Evolutionary conservation across 352 stramenopile genomes (phyloP), one percentile per base, ranked within the genome.

Genomic region (Phytophthora sp.): DNA sequence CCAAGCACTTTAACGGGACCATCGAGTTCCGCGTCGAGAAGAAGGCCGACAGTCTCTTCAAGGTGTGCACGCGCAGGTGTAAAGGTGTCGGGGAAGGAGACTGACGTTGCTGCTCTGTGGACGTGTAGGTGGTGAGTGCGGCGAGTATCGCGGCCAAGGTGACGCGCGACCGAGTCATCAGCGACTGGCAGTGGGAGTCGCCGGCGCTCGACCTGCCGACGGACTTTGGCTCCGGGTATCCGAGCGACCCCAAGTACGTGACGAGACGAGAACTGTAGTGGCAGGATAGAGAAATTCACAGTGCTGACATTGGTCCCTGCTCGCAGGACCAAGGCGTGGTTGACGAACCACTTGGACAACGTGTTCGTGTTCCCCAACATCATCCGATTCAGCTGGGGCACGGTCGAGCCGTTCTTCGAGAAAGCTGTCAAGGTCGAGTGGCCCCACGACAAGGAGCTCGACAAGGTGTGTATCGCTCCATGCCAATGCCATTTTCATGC

Each of bases 31-130:
- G 92, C 30, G 96, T 98, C n/a, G 91, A 97, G 68, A 98, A 97
- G 79, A 98, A 98, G 62, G 96, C 95, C 18, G 96, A 99, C 74
- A 96, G 92, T 54, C 86, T 98, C 9, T 98, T 98, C 85, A 97
- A 97, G 72, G 91, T 91, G 21, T 20, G n/a, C n/a, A n/a, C n/a
- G n/a, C n/a, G n/a, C n/a, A n/a, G n/a, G n/a, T n/a, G 21, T 1
- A 3, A 24, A 37, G 0, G 13, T 17, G 5, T 41, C 3, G 1
- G 10, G 2, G 13, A 26, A 1, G 44, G 21, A 13, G 27, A 32
- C 5, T 11, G 17, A 45, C 15, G 15, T 5, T 32, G 17, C 28
- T 46, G 8, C 49, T 30, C 17, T 35, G 18, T 50, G 63, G 46
- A 21, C 11, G 17, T 65, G 37, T 37, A 90, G 81, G 82, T 96